Base-by-base conservation (phyloP, 495 filamentous ascomycete species). In the Lophiotrema nucula region DNA sequence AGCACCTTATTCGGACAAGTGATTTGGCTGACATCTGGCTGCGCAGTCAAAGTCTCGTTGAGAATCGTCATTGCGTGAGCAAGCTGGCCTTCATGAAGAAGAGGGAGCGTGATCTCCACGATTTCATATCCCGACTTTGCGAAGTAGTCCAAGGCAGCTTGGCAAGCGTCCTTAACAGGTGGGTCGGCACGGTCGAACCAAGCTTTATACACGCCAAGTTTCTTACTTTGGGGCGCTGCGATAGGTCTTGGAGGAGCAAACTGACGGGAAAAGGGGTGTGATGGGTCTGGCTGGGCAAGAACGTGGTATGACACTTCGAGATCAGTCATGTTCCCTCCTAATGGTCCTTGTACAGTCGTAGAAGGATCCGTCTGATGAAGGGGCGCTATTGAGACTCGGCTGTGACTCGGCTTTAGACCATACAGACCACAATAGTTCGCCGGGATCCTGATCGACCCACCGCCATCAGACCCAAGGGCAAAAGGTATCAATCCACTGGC, bases 61-160 rank as follows among this genome's bases (percentile, higher is more conserved):
- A 97, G 83, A 69, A 92, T 93, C 26, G 88, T 95, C 6, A 90
- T 72, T 16, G 83, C 83, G 73, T 96, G 92, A 0, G 90, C 88
- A 28, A 83, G 74, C 55, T 92, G 88, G 23, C 81, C 87, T 67
- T 90, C 81, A 21, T 78, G 75, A n/a, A 95, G 67, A 61, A 86
- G 81, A 4, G 92, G 92, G 46, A 96, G 81, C 13, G 73, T 70
- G 68, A 97, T 89, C 59, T 88, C 80, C 44, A 95, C 75, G 22
- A 85, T 60, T 27, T 78, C 70, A 75, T 97, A 95, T 38, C 80
- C 80, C 12, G 79, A 70, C 24, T 79, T 62, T 21, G 73, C 68
- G 63, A 87, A 84, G 74, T 86, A 80, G 12, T 77, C 71, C 15
- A 97, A 68, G 6, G 83, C 81, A 5, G 73, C 60, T 56, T 84